Conservation (phyloP, 768 basidiomycete genomes). For the Lactarius akahatsu region DNA sequence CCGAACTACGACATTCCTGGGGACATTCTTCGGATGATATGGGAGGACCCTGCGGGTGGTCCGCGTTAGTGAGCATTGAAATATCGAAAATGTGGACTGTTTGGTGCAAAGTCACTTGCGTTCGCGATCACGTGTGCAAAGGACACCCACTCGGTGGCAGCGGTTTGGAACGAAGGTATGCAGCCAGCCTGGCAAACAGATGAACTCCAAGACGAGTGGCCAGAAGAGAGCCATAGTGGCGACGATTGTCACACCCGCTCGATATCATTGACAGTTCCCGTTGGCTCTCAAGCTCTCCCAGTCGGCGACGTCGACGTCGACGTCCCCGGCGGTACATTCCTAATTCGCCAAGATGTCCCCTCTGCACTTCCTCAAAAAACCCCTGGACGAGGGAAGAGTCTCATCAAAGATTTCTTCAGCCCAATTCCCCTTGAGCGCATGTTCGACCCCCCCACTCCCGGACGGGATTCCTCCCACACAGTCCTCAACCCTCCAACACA, state of each 20-base stretch:
- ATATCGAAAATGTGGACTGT: neutral
- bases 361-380: constrained; percentile 62
- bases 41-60: neutral
- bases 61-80: constrained; percentile 16
- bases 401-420: constrained; percentile 82
- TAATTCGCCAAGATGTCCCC: constrained; percentile 68
- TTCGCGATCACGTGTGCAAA: constrained; percentile 21
- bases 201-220: constrained; percentile 91
- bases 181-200: constrained; percentile 82
- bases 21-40: neutral
- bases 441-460: constrained; percentile 93
- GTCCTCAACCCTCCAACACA: constrained; percentile 29
- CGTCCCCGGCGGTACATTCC: constrained; percentile 61
- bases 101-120: neutral
- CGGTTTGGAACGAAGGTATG: neutral
- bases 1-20: neutral
- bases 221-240: constrained; percentile 56
- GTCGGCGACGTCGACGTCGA: constrained; percentile 39
- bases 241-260: constrained; percentile 36
- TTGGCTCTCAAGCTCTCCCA: constrained; percentile 47
- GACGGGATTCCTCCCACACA: constrained; percentile 30
- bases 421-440: constrained; percentile 84
- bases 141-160: neutral
- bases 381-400: constrained; percentile 59
- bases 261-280: constrained; percentile 46